A percentile compares a stretch with the other conserved stretches of the same genome.
phyloP scores from a whole-genome alignment of 1,139 yeast species.

The Pichia terricola region DNA sequence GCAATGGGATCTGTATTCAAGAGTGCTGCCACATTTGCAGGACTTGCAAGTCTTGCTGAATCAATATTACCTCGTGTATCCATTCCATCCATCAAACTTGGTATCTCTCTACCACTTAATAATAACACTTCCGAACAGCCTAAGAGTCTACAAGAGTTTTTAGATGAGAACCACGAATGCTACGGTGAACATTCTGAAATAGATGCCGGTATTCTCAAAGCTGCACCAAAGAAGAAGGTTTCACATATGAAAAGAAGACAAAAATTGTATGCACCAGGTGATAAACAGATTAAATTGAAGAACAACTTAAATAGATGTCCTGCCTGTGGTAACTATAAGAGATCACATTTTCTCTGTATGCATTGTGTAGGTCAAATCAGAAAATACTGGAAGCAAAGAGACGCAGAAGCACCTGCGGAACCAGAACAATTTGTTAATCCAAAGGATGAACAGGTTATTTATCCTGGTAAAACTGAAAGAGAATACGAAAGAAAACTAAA shows the following conservation, averaged over 20 bases:
- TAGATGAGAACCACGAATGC: too few relatives aligned
- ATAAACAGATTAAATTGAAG: slow-evolving; percentile 68
- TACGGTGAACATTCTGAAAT: not conserved
- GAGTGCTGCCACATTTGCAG: slow-evolving; percentile 1
- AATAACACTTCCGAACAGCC: too few relatives aligned
- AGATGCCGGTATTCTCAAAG: slow-evolving; percentile 63
- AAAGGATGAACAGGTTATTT: slow-evolving; percentile 54
- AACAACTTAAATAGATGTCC: slow-evolving; percentile 84
- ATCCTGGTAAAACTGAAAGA: slow-evolving; percentile 65
- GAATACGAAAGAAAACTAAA: slow-evolving; percentile 38
- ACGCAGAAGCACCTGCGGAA: slow-evolving; percentile 24
- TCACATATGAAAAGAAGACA: slow-evolving; percentile 81
- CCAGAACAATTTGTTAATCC: slow-evolving; percentile 45
- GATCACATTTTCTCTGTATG: slow-evolving; percentile 89
- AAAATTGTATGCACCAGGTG: slow-evolving; percentile 73
- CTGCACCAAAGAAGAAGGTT: slow-evolving; percentile 90
- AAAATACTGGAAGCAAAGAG: slow-evolving; percentile 54
- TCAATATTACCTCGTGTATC: slow-evolving; percentile 13
- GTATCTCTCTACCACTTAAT: not conserved
- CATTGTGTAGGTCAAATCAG: slow-evolving; percentile 79
- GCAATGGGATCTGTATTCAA: slow-evolving; percentile 3
- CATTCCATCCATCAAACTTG: slow-evolving; percentile 13
- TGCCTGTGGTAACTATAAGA: slow-evolving; percentile 85
- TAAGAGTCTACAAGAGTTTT: too few relatives aligned
- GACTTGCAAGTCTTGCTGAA: slow-evolving; percentile 10